Evolutionary conservation across 176 grass and related monocot species (phyloP), one percentile per base, ranked within the genome.

Genomic region (Lolium rigidum): DNA sequence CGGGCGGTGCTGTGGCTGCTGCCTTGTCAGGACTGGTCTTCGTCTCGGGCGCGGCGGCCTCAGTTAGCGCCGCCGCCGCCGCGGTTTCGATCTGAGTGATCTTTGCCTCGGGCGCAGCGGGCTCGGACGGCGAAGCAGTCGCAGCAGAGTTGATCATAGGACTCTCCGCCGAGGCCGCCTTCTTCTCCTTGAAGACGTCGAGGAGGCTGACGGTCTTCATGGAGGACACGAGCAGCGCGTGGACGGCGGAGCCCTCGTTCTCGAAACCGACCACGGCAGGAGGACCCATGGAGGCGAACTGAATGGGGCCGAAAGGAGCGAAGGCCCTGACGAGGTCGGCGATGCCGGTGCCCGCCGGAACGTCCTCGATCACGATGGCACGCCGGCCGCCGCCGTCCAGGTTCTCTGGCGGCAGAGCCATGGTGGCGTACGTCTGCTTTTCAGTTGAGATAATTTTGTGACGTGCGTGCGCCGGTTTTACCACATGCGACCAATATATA

Each of bases 271-370:
- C n/a, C 20, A 74, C 44, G 11, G 70, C 70, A 0, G 71, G 71
- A 74, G 46, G 71, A 4, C 71, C 71, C 21, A 74, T 26, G 71
- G 13, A 74, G 6, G 71, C 71, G 22, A 74, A 74, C 71, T 74
- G 44, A 46, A 74, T 74, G n/a, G 71, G 1, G 46, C 71, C 71
- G 22, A 74, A 74, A 50, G 71, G 46, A 50, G 71, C 48, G 71
- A 74, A 74, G 3, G 71, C 71, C 0, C 21, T 1, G 71, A 26
- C 71, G 21, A 74, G 71, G 46, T 74, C 71, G 0, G 6, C 71
- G 22, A 74, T 50, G 6, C 71, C 71, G 71, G 22, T 74, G 21
- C 46, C 71, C 7, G 46, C 44, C 6, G 71, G 71, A 13, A 74
- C 71, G 6, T 74, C 21, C 2, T 50, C 71, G 71, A 74, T 74